Percentiles rank a stretch among this genome's conserved stretches.
Evolutionary conservation across 495 filamentous ascomycete genomes (phyloP).

Genomic region (Annulohypoxylon moriforme): DNA sequence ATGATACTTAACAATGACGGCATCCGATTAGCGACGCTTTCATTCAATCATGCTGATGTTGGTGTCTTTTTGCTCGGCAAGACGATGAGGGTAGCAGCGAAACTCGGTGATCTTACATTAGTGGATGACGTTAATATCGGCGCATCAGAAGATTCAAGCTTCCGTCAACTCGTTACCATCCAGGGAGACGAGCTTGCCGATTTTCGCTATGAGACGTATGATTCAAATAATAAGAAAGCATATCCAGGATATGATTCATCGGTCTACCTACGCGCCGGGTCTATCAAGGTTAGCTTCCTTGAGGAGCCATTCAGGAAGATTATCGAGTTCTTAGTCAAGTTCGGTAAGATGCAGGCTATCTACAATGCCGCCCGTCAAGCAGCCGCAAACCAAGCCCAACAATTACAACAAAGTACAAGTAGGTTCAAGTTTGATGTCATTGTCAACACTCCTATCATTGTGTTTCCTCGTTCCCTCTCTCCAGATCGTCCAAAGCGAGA

Average conservation of each 20-base stretch:
- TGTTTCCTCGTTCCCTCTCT: slow-evolving; percentile 82
- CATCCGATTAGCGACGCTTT: slow-evolving; percentile 90
- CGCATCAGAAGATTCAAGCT: slow-evolving; percentile 78
- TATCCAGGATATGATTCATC: slow-evolving; percentile 98
- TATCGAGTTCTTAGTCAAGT: slow-evolving; percentile 96
- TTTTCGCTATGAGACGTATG: slow-evolving; percentile 96
- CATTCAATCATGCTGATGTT: slow-evolving; percentile 89
- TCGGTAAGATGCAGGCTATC: slow-evolving; percentile 98
- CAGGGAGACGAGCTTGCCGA: slow-evolving; percentile 97
- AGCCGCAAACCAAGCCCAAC: slow-evolving; percentile 91
- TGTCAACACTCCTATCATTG: slow-evolving; percentile 92
- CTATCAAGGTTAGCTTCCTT: slow-evolving; percentile 94
- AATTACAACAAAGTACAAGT: slow-evolving; percentile 88
- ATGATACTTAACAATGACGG: slow-evolving; percentile 99
- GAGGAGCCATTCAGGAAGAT: slow-evolving; percentile 99
- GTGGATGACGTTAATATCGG: slow-evolving; percentile 96
- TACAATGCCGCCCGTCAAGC: slow-evolving; percentile 97
- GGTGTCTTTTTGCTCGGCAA: slow-evolving; percentile 87
- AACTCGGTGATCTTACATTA: slow-evolving; percentile 85
- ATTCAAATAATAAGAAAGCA: slow-evolving; percentile 69
- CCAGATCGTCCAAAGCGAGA: slow-evolving; percentile 71
- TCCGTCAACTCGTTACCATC: slow-evolving; percentile 90
- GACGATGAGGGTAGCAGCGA: slow-evolving; percentile 85
- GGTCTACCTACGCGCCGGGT: slow-evolving; percentile 87
- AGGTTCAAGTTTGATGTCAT: slow-evolving; percentile 94